Conservation (phyloP, 345 rosid genomes). For the Pistacia atlantica region DNA sequence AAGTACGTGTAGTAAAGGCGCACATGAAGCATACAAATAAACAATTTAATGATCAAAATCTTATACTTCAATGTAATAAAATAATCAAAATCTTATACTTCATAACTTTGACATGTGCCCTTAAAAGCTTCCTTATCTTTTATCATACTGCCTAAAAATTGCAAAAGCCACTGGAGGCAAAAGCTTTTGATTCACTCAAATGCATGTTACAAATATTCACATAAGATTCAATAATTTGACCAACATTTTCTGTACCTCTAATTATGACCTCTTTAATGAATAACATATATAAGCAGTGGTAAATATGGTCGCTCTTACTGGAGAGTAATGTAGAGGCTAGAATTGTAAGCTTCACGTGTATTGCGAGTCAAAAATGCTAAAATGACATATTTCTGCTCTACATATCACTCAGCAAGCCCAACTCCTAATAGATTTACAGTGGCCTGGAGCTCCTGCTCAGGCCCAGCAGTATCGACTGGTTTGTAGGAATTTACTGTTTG, state of each 20-base stretch:
- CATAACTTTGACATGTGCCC: too few relatives aligned
- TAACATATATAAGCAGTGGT: background rate
- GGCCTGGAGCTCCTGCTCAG: conserved; percentile 73
- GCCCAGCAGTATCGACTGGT: conserved; percentile 48
- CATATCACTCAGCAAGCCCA: conserved; percentile 2
- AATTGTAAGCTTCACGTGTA: conserved; percentile 9
- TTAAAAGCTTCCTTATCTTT: too few relatives aligned
- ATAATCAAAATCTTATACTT: too few relatives aligned
- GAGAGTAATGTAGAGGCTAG: background rate
- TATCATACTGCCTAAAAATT: too few relatives aligned
- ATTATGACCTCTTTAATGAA: conserved; percentile 2
- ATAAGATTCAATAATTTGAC: conserved; percentile 4
- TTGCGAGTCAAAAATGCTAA: conserved; percentile 4
- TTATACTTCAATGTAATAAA: too few relatives aligned
- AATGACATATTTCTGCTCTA: background rate
- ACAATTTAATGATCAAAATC: too few relatives aligned
- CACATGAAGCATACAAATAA: too few relatives aligned
- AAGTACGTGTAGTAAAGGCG: too few relatives aligned
- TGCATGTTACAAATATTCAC: conserved; percentile 13
- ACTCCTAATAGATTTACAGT: conserved; percentile 24
- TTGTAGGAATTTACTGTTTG: conserved; percentile 47
- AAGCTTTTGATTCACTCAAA: conserved; percentile 16
- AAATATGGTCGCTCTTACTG: conserved; percentile 3
- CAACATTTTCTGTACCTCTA: conserved; percentile 14
- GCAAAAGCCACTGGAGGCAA: background rate